Evolutionary conservation across 2,329 filamentous ascomycete genomes (phyloP).

Genomic region (Trichophyton mentagrophytes): DNA sequence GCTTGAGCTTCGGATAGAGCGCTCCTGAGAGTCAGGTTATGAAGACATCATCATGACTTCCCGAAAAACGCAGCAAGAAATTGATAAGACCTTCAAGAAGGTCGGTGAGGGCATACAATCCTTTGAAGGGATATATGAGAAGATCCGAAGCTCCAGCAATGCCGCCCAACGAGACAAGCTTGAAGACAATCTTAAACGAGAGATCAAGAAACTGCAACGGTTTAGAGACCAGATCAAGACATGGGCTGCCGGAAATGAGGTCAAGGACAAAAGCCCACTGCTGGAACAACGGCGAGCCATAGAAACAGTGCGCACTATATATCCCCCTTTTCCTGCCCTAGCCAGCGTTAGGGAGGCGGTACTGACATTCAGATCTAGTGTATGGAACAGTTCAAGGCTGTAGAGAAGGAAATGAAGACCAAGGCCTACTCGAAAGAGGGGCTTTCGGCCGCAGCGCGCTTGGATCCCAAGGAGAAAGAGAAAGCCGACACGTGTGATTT

Average conservation of each 20-base stretch:
- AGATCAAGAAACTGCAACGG: conserved; percentile 98
- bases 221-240: conserved; percentile 98
- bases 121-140: conserved; percentile 93
- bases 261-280: conserved; percentile 96
- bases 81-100: conserved; percentile 99
- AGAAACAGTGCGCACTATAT: conserved; percentile 59
- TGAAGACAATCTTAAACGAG: conserved; percentile 93
- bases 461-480: conserved; percentile 96
- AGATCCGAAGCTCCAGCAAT: conserved; percentile 87
- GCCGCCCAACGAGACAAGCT: conserved; percentile 95
- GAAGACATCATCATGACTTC: conserved; percentile 60
- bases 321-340: conserved; percentile 4
- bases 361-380: conserved; percentile 23
- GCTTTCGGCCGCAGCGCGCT: conserved; percentile 74
- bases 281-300: conserved; percentile 91
- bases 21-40: conserved; percentile 10
- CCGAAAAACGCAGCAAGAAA: conserved; percentile 93
- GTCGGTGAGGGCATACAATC: conserved; percentile 82
- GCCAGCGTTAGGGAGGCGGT: conserved; percentile 1
- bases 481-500: conserved; percentile 83
- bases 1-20: not conserved
- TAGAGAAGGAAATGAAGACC: conserved; percentile 99
- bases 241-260: conserved; percentile 96
- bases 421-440: conserved; percentile 99
- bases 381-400: conserved; percentile 99